Conservation (phyloP, 768 basidiomycete species). For the Lactifluus echinatus region DNA sequence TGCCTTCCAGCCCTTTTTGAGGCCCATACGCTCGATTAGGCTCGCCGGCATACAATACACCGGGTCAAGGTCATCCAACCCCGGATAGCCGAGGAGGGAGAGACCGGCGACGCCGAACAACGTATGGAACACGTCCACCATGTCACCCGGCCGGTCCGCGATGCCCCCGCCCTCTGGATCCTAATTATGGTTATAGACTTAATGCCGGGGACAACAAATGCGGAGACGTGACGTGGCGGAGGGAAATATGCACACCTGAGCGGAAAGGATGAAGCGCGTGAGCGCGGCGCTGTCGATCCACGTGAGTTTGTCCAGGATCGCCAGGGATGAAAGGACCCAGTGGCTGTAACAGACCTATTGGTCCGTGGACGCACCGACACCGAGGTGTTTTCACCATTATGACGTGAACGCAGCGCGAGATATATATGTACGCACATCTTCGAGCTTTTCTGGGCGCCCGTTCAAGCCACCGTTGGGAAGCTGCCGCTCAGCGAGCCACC, state of each 20-base stretch:
- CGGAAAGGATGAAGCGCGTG: slow-evolving; percentile 73
- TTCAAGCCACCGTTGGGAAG: slow-evolving; percentile 90
- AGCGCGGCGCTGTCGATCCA: slow-evolving; percentile 88
- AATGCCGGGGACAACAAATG: background rate
- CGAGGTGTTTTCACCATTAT: too few species aligned
- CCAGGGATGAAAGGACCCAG: slow-evolving; percentile 87
- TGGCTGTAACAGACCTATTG: slow-evolving; percentile 98
- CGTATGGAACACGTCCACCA: slow-evolving; percentile 98
- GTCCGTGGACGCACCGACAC: too few species aligned
- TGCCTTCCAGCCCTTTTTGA: slow-evolving; percentile 59
- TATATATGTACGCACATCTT: slow-evolving; percentile 60
- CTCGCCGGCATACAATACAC: slow-evolving; percentile 92
- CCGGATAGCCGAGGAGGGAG: slow-evolving; percentile 81
- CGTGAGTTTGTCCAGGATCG: slow-evolving; percentile 69
- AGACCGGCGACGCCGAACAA: slow-evolving; percentile 81
- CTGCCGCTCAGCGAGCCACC: slow-evolving; percentile 95
- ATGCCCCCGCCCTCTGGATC: slow-evolving; percentile 90
- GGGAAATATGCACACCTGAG: slow-evolving; percentile 46
- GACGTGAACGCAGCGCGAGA: too few species aligned
- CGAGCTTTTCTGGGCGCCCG: slow-evolving; percentile 94
- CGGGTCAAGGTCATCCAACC: slow-evolving; percentile 79
- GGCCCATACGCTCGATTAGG: slow-evolving; percentile 59
- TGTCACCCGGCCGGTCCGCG: slow-evolving; percentile 86
- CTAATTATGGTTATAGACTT: slow-evolving; percentile 31
- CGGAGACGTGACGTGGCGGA: background rate